Evolutionary conservation across 2,329 filamentous ascomycete species (phyloP), one percentile per base, ranked within the genome.

Genomic region (Penicillium olsonii): DNA sequence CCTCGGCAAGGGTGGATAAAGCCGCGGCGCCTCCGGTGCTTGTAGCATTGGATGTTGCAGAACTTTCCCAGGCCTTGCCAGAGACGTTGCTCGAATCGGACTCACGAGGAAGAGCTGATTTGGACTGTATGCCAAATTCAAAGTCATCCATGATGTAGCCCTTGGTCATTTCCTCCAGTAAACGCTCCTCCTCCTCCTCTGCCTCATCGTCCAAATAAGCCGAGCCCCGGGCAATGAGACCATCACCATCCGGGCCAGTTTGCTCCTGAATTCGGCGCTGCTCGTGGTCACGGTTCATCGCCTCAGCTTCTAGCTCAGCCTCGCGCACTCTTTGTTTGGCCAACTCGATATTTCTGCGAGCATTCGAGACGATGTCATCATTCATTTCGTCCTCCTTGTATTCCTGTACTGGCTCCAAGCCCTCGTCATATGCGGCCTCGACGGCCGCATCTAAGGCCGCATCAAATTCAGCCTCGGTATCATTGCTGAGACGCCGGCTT

Each of bases 361-460:
- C 81, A 54, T 81, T 82, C 0, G 65, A 62, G 44, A 72, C 64
- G 24, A 73, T 55, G 50, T 71, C 64, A 52, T 70, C 62, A 37
- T 60, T 61, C 45, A 57, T 47, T 49, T 62, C 58, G 27, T 60
- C 50, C 34, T 55, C 73, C 31, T 52, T 65, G 59, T 45, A 63
- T 54, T 64, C 74, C 53, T 58, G 64, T 55, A 61, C 84, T 4
- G 88, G 88, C 65, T 96, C 91, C 55, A 90, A 88, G 0, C 89
- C 89, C 55, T 96, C 91, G 67, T 96, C 88, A 68, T 97, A 99
- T 5, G 92, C 94, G 42, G 92, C 92, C 70, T 97, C 94, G 8
- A 97, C 92, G 12, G 94, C 94, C 19, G 92, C 92, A 72, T 97
- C 92, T 37, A 97, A 78, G 4, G 94, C 94, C 8, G 90, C 91